Evolutionary conservation across 2,329 filamentous ascomycete species (phyloP).

Genomic region (Fusarium sp.): DNA sequence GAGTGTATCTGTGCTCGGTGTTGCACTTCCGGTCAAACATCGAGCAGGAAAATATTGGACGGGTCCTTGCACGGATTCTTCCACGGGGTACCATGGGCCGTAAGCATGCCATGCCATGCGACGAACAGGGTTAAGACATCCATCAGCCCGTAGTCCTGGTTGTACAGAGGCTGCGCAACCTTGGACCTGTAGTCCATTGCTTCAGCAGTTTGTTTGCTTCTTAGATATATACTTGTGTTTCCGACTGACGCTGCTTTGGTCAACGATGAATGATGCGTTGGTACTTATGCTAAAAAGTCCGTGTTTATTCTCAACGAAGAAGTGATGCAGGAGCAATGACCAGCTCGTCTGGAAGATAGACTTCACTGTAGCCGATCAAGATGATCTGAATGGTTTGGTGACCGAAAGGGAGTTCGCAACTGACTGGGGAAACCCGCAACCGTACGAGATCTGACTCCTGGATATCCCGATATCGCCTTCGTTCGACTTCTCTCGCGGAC

Average conservation of each 20-base stretch:
- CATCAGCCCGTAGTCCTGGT: slow-evolving; percentile 35
- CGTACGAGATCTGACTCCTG: slow-evolving; percentile 1
- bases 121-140: slow-evolving; percentile 40
- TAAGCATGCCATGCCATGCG: slow-evolving; percentile 35
- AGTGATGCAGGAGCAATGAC: background rate
- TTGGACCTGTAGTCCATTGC: background rate
- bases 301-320: background rate
- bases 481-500: slow-evolving; percentile 7
- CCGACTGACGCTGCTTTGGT: background rate
- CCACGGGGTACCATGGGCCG: slow-evolving; percentile 21
- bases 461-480: slow-evolving; percentile 13
- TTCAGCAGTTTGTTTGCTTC: background rate
- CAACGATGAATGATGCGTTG: background rate
- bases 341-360: background rate
- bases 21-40: slow-evolving; percentile 32
- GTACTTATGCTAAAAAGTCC: background rate
- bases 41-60: slow-evolving; percentile 6
- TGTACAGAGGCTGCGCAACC: slow-evolving; percentile 26
- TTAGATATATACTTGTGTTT: background rate
- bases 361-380: slow-evolving; percentile 2
- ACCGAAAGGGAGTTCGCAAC: background rate
- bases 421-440: background rate
- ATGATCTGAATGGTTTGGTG: slow-evolving; percentile 1
- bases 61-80: slow-evolving; percentile 36
- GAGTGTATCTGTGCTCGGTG: slow-evolving; percentile 30